Evolutionary conservation across 768 basidiomycete species (phyloP), one percentile per base, ranked within the genome.

Genomic region (Naganishia kalamii): DNA sequence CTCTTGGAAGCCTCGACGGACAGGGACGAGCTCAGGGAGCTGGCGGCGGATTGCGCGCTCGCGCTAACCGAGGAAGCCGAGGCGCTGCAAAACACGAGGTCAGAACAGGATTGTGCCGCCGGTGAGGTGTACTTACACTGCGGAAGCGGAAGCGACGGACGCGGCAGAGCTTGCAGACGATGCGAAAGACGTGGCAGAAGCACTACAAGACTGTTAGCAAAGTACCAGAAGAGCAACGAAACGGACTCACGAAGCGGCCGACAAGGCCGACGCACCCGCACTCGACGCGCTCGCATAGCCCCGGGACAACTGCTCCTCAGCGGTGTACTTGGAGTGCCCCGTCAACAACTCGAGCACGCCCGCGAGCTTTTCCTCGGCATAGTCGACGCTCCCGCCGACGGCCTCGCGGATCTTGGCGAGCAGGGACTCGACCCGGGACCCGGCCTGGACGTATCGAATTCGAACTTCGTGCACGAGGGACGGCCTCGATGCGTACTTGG

Each of bases 381-480:
- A 85, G 67, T 85, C 85, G 27, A 89, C 84, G 41, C 87, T 85
- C 21, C 80, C 81, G 63, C 85, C 82, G 48, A 93, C 80, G 35
- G 87, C 80, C 10, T 88, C 86, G 66, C 83, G 82, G 71, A 96
- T 83, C 68, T 81, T 83, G 30, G 78, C 77, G 71, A 87, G 83
- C 13, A 88, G 69, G 4, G 78, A 80, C 64, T 88, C 85, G 17
- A 86, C 82, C 67, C 80, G 81, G 63, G 78, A 83, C 47, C 83
- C 80, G 3, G 84, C 79, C 76, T 90, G 85, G 43, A 89, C 83
- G 84, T 87, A 92, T 61, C 86, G 86, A 70, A 90, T 85, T 70
- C 80, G 75, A 43, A 78, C 74, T 66, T 81, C 78, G 65, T 80
- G 77, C 32, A 98, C 82, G 21, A 96, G 83, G n/a, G 86, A 86